Base-by-base conservation (phyloP, 202 grass and related monocot species). In the Carex arenaria region DNA sequence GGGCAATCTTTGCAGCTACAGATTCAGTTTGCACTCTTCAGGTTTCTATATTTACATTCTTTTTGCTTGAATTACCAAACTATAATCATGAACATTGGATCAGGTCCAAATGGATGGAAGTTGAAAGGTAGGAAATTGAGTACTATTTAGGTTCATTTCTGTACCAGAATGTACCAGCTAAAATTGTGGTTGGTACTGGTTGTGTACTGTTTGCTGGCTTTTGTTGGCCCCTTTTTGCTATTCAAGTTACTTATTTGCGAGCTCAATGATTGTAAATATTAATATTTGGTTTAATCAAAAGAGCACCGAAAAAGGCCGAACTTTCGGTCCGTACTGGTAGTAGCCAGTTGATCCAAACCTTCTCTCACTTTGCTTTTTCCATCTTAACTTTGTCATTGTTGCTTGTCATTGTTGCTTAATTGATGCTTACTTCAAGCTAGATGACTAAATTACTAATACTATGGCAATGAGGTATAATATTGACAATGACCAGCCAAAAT, bases 21-120 rank as follows among this genome's bases (percentile, higher is more conserved):
- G 91, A 97, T 86, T 97, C 94, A 85, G 94, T 97, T 89, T 97
- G 94, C 87, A 97, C 94, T 54, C 90, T 97, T 76, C 94, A 97
- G 94, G 94, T 97, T 92, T 84, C 74, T 86, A 81, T 69, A 90
- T 53, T 3, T 9, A 77, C 12, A 34, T 1, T 32, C 56, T 55
- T 77, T 73, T 71, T 74, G 22, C 20, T 30, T 74, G 12, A 56
- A 57, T 17, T 34, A 77, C 34, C n/a, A 57, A 55, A 75, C 3
- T 74, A 17, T 73, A 52, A 54, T 75, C 22, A 55, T 7, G 10
- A 73, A 73, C 7, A 31, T 55, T 32, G 23, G 23, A 52, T 55
- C 20, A 23, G 47, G 11, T 75, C 23, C 49, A 53, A 30, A 54
- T 17, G 47, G 22, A 55, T 75, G 7, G 1, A 57, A 57, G 52